Base-by-base conservation (phyloP, 805 yeast genomes). In the Cyberlindnera lachancei region DNA sequence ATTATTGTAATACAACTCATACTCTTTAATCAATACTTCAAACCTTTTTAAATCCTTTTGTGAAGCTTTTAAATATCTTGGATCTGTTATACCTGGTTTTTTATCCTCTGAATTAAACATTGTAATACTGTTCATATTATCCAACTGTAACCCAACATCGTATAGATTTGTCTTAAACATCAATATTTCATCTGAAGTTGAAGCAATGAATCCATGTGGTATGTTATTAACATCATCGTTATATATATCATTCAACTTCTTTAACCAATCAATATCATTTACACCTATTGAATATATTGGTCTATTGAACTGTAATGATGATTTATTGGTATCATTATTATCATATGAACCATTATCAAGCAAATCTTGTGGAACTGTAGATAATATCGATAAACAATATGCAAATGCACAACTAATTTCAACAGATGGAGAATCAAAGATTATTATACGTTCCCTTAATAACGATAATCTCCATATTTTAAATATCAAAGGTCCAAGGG, bases 251-350 rank as follows among this genome's bases (percentile, higher is more conserved):
- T 30, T 37, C 4, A 50, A 12, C 8, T 33, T 27, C 19, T 44
- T 48, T 27, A 66, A 44, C 48, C 56, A 65, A 30, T 56, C 55
- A 23, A 69, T 57, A 50, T 82, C 90, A 32, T 68, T 66, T 20
- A 82, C 66, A 15, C 81, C 74, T 18, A 81, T 66, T 34, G 73
- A 74, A 54, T 73, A 82, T n/a, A 79, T 41, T 1, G 82, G 80
- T 33, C 54, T 65, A 14, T 65, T 58, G 35, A 46, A 63, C 26
- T 57, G 46, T 6, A 47, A 30, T 4, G 30, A 31, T 4, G 31
- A 29, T 6, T 52, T 27, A 35, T 46, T 40, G 38, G 39, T 27
- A 11, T 56, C 48, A 19, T 58, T 58, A 16, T 64, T 42, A 19
- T 52, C 44, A 22, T 56, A 52, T 5, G 56, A 48, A n/a, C n/a